Evolutionary conservation across 2,329 filamentous ascomycete species (phyloP).

Genomic region (Aspergillus clavatus): DNA sequence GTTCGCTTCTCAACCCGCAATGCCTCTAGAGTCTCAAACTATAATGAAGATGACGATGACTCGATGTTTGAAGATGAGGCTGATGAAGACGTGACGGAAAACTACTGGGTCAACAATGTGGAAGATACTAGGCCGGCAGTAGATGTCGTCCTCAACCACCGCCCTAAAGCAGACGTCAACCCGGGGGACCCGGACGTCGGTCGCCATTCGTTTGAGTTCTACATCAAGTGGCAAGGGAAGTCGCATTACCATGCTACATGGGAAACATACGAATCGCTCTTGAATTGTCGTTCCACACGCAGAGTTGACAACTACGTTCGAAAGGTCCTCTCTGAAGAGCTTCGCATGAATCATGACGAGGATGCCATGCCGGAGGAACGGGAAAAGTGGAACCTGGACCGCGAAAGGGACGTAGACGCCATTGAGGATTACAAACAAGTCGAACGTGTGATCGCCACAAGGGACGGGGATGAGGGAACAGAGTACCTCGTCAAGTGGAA

Average conservation of each 20-base stretch:
- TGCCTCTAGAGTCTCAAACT: constrained; percentile 67
- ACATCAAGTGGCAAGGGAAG: constrained; percentile 94
- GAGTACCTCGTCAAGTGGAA: constrained; percentile 99
- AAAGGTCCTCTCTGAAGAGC: constrained; percentile 73
- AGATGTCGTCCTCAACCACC: constrained; percentile 85
- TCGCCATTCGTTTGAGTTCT: constrained; percentile 76
- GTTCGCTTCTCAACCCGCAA: constrained; percentile 88
- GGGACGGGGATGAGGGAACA: constrained; percentile 70
- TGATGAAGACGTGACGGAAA: constrained; percentile 59
- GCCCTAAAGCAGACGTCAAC: constrained; percentile 63
- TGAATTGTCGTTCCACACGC: constrained; percentile 74
- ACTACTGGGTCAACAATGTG: constrained; percentile 62
- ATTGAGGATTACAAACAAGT: constrained; percentile 87
- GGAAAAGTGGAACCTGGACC: constrained; percentile 92
- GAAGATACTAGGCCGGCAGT: constrained; percentile 81
- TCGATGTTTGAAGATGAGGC: constrained; percentile 50
- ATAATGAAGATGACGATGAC: constrained; percentile 62
- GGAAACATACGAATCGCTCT: constrained; percentile 73
- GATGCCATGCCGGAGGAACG: constrained; percentile 77
- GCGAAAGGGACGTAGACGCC: constrained; percentile 83
- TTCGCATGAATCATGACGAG: constrained; percentile 68
- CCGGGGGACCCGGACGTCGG: constrained; percentile 27
- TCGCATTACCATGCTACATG: constrained; percentile 95
- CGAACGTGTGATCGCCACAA: constrained; percentile 82
- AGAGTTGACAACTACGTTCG: constrained; percentile 94